Evolutionary conservation across 495 filamentous ascomycete species (phyloP), one percentile per base, ranked within the genome.

Genomic region (Aspergillus cristatus): DNA sequence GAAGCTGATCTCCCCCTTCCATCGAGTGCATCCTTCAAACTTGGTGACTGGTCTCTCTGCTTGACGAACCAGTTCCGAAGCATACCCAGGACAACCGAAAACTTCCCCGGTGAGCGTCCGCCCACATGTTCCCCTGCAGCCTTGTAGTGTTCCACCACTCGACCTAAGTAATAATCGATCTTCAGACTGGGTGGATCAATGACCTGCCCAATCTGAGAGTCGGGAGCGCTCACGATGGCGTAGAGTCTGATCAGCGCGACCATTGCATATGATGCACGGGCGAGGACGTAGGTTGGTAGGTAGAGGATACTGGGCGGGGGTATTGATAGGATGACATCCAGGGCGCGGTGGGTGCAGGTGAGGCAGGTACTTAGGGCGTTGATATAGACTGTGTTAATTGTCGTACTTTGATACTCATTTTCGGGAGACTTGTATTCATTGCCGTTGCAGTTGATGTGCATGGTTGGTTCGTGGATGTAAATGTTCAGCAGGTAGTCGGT

Each of bases 241-340:
- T 86, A 86, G 42, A 95, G 75, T 50, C 93, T 95, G 54, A 94
- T 86, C 13, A 96, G 59, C 13, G 87, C 75, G n/a, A 96, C 78
- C 14, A 82, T 73, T 4, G 86, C 82, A 44, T 91, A 94, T 18
- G 83, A 75, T 28, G 85, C 76, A 11, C 87, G 81, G 29, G 89
- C 83, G 46, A 85, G 78, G 33, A 75, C 76, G 43, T 84, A 75
- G 2, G 91, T 80, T 7, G 90, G 87, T 10, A 95, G 53, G 12
- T 67, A 79, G 38, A 80, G 72, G 28, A 95, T n/a, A n/a, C n/a
- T n/a, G 69, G 10, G 65, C 70, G 1, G 67, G 58, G n/a, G 72
- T 54, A 28, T 78, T 75, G 28, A 55, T 10, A 79, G 54, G 31
- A 90, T 84, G 1, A 70, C 75, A 14, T 88, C 79, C 18, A 97